Evolutionary conservation across 805 yeast species (phyloP).

Genomic region (Barnettozyma californica): DNA sequence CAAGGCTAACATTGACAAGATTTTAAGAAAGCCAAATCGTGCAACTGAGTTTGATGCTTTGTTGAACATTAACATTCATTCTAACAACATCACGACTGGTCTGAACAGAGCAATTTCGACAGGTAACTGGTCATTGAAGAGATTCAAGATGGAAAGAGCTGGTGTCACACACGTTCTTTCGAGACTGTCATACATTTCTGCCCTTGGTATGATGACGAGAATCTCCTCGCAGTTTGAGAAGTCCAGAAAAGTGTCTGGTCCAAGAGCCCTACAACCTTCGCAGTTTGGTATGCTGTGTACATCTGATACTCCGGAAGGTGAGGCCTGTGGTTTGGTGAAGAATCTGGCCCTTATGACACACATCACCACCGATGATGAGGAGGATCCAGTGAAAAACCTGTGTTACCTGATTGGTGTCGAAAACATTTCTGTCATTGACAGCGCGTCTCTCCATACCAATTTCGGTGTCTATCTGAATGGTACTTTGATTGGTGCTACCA

Average conservation of each 20-base stretch:
- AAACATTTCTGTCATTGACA: slow-evolving; percentile 73
- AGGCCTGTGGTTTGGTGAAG: slow-evolving; percentile 98
- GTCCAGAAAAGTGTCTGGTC: slow-evolving; percentile 96
- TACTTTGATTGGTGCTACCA: slow-evolving; percentile 85
- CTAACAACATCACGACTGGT: slow-evolving; percentile 90
- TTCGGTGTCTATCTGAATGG: slow-evolving; percentile 90
- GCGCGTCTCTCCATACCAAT: slow-evolving; percentile 74
- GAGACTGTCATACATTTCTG: slow-evolving; percentile 86
- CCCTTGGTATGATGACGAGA: slow-evolving; percentile 99
- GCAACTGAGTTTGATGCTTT: slow-evolving; percentile 95
- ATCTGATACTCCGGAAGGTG: slow-evolving; percentile 99
- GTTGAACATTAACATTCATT: slow-evolving; percentile 81
- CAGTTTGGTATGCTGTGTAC: slow-evolving; percentile 99
- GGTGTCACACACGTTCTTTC: slow-evolving; percentile 97
- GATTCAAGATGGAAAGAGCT: slow-evolving; percentile 99
- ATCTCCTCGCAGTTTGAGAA: slow-evolving; percentile 98
- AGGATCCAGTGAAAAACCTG: slow-evolving; percentile 72
- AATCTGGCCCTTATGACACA: slow-evolving; percentile 97
- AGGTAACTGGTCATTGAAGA: slow-evolving; percentile 97
- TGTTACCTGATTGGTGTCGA: slow-evolving; percentile 88
- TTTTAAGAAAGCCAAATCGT: slow-evolving; percentile 87
- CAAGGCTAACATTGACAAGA: slow-evolving; percentile 90
- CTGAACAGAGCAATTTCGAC: slow-evolving; percentile 95
- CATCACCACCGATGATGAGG: slow-evolving; percentile 97
- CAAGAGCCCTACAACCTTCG: slow-evolving; percentile 97